Evolutionary conservation across 768 basidiomycete genomes (phyloP), one percentile per base, ranked within the genome.

Genomic region (Lactarius psammicola): DNA sequence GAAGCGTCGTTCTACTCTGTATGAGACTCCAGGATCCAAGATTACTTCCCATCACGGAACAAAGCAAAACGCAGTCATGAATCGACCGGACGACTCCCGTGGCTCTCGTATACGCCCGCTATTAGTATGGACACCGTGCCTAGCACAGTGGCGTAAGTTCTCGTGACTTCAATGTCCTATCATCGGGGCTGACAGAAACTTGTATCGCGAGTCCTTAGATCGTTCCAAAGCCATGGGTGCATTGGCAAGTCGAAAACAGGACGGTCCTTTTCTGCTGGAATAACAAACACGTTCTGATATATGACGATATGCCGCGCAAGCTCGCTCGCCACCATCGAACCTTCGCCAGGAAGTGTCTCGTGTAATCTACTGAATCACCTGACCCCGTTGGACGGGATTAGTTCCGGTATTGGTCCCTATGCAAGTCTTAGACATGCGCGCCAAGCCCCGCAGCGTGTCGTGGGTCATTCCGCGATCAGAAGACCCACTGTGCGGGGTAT

Each of bases 81-180:
- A 6, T 53, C 51, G 5, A 55, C 54, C 54, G 26, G 9, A 30
- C 58, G 9, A 18, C n/a, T 17, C 28, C 15, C 44, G n/a, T 59
- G n/a, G 53, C 30, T 55, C 17, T 55, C 53, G 17, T 55, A 10
- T 18, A 18, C 31, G 5, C 46, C 26, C 49, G 49, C 49, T 7
- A 51, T 51, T 15, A 26, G 23, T n/a, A 23, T 46, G 44, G 23
- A 46, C n/a, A 51, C 49, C 49, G 49, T 51, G 13, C 49, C 46
- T 26, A 26, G 6, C 49, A 26, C 26, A 15, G 18, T 17, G 46
- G 51, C 53, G 56, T 56, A 18, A 23, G 26, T 33, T 46, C 26
- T 63, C 49, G 46, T 36, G 36, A 44, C 36, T 51, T 3, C 42
- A 38, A 6, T 13, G 34, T 64, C 63, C 56, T 64, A 53, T 64